These are phyloP conservation scores for Flaveria robusta DNA, from an alignment of 129 eudicot genomes.

Conservation along the genomic window DNA sequence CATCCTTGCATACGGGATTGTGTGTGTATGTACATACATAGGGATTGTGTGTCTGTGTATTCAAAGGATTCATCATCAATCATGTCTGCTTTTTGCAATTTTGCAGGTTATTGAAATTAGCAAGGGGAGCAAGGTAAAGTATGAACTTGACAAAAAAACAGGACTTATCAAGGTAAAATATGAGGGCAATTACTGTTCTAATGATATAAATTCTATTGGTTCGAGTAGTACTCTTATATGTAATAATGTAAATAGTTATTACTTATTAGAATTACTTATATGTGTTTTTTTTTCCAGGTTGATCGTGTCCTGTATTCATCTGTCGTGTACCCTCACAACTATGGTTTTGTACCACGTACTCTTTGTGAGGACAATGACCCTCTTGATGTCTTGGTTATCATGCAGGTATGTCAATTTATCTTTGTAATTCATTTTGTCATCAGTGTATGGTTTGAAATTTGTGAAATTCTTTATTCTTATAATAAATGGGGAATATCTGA, in stretches of 20 bases:
- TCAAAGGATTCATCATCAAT: constrained; percentile 11
- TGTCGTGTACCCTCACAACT: constrained; percentile 95
- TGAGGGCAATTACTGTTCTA: not conserved
- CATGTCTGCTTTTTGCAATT: constrained; percentile 9
- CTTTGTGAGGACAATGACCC: constrained; percentile 97
- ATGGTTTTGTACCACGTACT: constrained; percentile 95
- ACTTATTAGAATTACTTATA: not conserved
- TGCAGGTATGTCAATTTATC: constrained; percentile 63
- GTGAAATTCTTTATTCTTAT: constrained; percentile 13
- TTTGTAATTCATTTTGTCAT: constrained; percentile 5
- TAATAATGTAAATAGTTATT: not conserved
- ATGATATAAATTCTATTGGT: constrained; percentile 8
- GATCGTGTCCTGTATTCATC: constrained; percentile 97
- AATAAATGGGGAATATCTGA: not conserved
- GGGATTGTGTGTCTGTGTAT: not conserved
- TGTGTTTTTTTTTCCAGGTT: constrained; percentile 51
- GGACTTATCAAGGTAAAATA: constrained; percentile 86
- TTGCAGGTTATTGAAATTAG: constrained; percentile 89
- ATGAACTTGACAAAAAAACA: constrained; percentile 94
- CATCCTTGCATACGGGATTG: not conserved
- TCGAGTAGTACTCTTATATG: not conserved
- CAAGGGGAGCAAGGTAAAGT: constrained; percentile 96
- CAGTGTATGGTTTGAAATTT: not conserved
- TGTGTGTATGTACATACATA: not conserved
- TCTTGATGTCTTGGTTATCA: constrained; percentile 88